Evolutionary conservation across 192 early-diverging fungal genomes (phyloP), one percentile per base, ranked within the genome.

Genomic region (Thamnidium elegans): DNA sequence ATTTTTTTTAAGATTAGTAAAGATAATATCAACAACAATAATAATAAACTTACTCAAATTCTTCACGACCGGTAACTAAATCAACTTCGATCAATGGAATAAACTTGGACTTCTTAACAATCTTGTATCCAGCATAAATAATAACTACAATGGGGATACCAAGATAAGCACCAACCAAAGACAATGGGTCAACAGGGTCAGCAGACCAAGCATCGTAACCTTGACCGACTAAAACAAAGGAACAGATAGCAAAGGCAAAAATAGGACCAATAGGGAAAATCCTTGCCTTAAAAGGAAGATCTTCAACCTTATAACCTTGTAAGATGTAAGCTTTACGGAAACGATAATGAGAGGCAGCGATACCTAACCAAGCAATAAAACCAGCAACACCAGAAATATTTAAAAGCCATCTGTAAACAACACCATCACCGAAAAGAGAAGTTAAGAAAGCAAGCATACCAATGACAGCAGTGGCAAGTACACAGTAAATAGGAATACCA

Each of bases 331-430:
- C 93, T 20, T 81, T 78, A 50, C 93, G 88, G 85, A 95, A 97
- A 11, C 93, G 87, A 65, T 83, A 88, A 63, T 97, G 94, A 45
- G 87, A 87, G 7, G 90, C 60, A 43, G 84, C 83, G 72, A 97
- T 94, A 54, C 90, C 91, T 32, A 93, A 52, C 93, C 95, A 98
- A 55, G 90, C 89, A 50, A 90, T 79, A 54, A 95, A 88, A 5
- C 92, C 90, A 3, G 90, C 78, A 15, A 97, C 86, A 10, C 91
- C 87, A 0, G 89, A 87, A 10, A 90, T 74, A 43, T 83, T 87
- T 59, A 89, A 62, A 44, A 89, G 65, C 75, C 85, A 89, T 21
- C 72, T 77, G 62, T 94, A 94, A 10, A 92, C 72, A 46, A 72
- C 61, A 43, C 74, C 78, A 39, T 76, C 69, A 13, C 79, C 83